Conservation (phyloP, 495 filamentous ascomycete species). For the Hypoxylon subgilvum region DNA sequence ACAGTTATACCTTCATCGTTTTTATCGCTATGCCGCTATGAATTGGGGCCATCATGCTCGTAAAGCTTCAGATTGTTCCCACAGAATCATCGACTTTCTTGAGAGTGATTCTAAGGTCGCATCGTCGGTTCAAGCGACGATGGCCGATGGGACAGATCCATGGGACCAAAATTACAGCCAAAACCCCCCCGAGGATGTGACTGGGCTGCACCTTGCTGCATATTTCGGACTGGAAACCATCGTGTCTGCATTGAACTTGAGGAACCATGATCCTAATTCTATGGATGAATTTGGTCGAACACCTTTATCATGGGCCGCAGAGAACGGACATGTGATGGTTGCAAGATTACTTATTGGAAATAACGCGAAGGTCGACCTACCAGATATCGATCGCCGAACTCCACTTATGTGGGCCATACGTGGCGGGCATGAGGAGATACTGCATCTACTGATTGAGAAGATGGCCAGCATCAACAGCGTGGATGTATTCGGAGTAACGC, state of each 20-base stretch:
- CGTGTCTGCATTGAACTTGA: not conserved
- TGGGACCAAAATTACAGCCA: not conserved
- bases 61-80: conserved; percentile 17
- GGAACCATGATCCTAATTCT: not conserved
- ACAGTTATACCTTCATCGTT: conserved; percentile 35
- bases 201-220: conserved; percentile 37
- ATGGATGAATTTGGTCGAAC: conserved; percentile 7
- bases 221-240: conserved; percentile 28
- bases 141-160: conserved; percentile 5
- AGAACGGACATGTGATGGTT: conserved; percentile 1
- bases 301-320: conserved; percentile 21
- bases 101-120: conserved; percentile 22
- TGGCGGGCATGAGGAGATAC: not conserved
- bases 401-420: not conserved
- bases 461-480: not conserved
- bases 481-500: not conserved
- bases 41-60: conserved; percentile 55
- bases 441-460: not conserved
- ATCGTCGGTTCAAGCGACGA: conserved; percentile 12
- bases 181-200: not conserved
- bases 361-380: conserved; percentile 20
- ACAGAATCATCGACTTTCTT: conserved; percentile 19
- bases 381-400: not conserved
- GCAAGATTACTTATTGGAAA: conserved; percentile 20
- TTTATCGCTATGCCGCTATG: conserved; percentile 49